Percentiles rank a stretch among this genome's conserved stretches.
phyloP scores from a whole-genome alignment of 148 eudicot genomes.

The Bassia scoparia region DNA sequence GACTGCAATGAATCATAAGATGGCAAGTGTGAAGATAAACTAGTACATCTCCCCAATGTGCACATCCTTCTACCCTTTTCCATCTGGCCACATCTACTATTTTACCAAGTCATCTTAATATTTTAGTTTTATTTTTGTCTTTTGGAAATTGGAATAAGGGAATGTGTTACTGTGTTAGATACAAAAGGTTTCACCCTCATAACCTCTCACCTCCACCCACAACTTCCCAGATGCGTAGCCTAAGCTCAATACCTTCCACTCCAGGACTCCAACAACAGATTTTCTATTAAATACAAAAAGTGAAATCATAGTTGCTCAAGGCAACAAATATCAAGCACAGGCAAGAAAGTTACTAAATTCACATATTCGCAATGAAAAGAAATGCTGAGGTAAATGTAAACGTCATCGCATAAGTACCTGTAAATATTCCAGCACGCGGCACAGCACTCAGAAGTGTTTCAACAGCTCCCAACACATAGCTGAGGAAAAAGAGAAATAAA shows the following conservation, averaged over 20 bases:
- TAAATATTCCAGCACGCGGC: constrained; percentile 85
- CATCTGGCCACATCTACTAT: too few relatives aligned
- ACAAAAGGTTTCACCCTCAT: background rate
- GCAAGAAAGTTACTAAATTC: background rate
- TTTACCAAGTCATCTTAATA: too few relatives aligned
- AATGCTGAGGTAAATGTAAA: background rate
- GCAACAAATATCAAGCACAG: background rate
- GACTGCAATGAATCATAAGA: background rate
- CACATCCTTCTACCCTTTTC: too few relatives aligned
- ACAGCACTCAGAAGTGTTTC: constrained; percentile 96
- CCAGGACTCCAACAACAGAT: background rate
- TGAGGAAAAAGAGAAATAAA: constrained; percentile 31
- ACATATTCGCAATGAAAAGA: background rate
- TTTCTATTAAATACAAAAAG: background rate
- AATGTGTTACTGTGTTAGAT: too few relatives aligned
- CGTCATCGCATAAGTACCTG: constrained; percentile 43
- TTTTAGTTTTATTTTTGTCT: too few relatives aligned
- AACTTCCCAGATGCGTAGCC: background rate
- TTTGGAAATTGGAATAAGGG: too few relatives aligned
- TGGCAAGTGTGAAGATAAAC: background rate
- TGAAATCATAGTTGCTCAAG: background rate
- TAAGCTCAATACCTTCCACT: background rate
- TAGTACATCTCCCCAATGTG: too few relatives aligned
- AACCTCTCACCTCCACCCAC: background rate
- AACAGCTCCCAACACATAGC: constrained; percentile 99